Evolutionary conservation across 208 protist species (phyloP), one percentile per base, ranked within the genome.

Genomic region (Wallacemonas sp.): DNA sequence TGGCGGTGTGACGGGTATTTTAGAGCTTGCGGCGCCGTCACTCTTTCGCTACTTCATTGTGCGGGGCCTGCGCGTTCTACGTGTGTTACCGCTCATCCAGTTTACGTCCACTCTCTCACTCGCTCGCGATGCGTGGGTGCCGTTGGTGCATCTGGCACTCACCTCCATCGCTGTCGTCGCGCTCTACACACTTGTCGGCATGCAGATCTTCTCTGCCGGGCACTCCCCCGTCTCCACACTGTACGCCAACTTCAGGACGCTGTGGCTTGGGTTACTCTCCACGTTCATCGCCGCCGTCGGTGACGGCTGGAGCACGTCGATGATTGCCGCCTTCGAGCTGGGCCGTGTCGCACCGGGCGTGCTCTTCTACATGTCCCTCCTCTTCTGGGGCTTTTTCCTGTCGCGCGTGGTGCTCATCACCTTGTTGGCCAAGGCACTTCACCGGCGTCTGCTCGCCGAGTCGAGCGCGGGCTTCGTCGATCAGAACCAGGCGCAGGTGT

Each of bases 131-230:
- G 5, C 26, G 47, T 55, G 47, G 47, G 16, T 19, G 52, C 41
- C 61, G 49, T 36, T 88, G 19, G n/a, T 66, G 17, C 60, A 68
- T 33, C 14, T 71, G n/a, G 56, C 63, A 16, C 24, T 80, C 27
- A 60, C 89, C 21, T 41, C 67, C 29, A 33, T 32, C 0, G 38
- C 66, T 1, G 47, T 71, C 0, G 26, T 86, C 14, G 38, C 80
- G 19, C 62, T 89, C 23, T 93, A 86, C 68, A 70, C 82, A 0
- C 24, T 85, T 27, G 8, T 88, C 1, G 82, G 83, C 32, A 80
- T 88, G 79, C 76, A 91, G 46, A 55, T 89, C 0, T 91, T 91
- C 65, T 54, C 65, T 34, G 52, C 32, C 17, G 16, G 12, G 19
- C 65, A n/a, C 16, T 54, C 36, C 17, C 27, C 16, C 32, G 41